A percentile compares a stretch with the other conserved stretches of the same genome.
phyloP scores from a whole-genome alignment of 2,329 filamentous ascomycete genomes.

The Xylaria sp. region DNA sequence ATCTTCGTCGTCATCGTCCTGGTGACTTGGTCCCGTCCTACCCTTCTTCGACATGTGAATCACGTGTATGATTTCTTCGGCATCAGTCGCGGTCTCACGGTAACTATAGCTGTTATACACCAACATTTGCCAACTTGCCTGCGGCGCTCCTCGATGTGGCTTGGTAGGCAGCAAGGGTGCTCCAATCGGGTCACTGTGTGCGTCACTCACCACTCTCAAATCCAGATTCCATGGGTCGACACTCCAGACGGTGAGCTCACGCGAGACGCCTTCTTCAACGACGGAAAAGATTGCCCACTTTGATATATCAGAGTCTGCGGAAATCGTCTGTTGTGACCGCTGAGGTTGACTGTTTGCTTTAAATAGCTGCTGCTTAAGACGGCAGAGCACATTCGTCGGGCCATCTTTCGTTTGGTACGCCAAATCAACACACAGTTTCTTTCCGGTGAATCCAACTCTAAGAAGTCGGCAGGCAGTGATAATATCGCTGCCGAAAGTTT shows the following conservation, averaged over 20 bases:
- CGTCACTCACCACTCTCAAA: background rate
- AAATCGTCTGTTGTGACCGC: conserved; percentile 8
- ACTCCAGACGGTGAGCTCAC: conserved; percentile 25
- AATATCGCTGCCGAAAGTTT: conserved; percentile 4
- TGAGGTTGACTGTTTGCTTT: conserved; percentile 23
- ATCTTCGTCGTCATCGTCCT: background rate
- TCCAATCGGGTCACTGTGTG: conserved; percentile 14
- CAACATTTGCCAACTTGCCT: conserved; percentile 14
- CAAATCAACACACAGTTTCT: conserved; percentile 33
- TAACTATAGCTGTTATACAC: background rate
- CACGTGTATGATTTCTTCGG: background rate
- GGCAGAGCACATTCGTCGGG: conserved; percentile 4
- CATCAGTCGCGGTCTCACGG: background rate
- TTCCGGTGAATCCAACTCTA: conserved; percentile 18
- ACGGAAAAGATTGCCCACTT: conserved; percentile 11
- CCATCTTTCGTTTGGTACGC: conserved; percentile 20
- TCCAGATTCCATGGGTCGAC: conserved; percentile 15
- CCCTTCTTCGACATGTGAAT: conserved; percentile 24
- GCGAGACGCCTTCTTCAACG: background rate
- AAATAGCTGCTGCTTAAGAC: conserved; percentile 25
- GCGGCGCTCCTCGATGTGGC: background rate
- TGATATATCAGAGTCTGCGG: background rate
- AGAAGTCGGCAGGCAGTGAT: conserved; percentile 14
- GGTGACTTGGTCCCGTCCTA: too few relatives aligned
- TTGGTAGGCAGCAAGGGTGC: background rate